These are phyloP conservation scores for Canariomyces notabilis DNA, from an alignment of 2,329 filamentous ascomycete species.

Conservation along the genomic window DNA sequence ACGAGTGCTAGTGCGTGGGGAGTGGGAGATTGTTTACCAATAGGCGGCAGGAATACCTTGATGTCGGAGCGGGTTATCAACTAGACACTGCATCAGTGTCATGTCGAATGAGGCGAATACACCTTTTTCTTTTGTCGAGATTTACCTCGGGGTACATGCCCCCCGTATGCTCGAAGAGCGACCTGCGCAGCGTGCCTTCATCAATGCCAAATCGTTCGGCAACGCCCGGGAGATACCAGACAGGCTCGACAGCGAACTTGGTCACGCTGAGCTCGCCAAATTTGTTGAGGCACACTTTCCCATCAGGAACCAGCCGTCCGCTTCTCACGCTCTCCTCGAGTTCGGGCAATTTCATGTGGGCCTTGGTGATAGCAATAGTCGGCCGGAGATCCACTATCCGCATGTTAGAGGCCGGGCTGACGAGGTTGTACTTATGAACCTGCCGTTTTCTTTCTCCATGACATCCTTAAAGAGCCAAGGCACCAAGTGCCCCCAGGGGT, in stretches of 20 bases:
- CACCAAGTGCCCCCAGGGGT: conserved; percentile 83
- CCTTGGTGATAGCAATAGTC: conserved; percentile 86
- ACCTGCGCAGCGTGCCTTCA: conserved; percentile 78
- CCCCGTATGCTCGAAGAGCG: conserved; percentile 90
- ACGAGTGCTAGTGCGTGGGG: not conserved
- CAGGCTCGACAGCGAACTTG: conserved; percentile 94
- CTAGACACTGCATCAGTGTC: conserved; percentile 30
- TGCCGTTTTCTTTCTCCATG: conserved; percentile 68
- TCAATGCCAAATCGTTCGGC: conserved; percentile 93
- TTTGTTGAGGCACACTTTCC: conserved; percentile 85
- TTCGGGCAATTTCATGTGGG: conserved; percentile 95
- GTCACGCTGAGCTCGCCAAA: conserved; percentile 85
- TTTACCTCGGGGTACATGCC: conserved; percentile 83
- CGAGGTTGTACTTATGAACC: conserved; percentile 13
- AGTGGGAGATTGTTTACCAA: conserved; percentile 48
- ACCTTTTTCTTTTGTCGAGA: not conserved
- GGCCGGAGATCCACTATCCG: conserved; percentile 71
- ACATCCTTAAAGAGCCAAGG: conserved; percentile 78
- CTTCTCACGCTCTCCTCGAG: conserved; percentile 80
- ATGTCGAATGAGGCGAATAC: not conserved
- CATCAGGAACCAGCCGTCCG: conserved; percentile 73
- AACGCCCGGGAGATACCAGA: conserved; percentile 81
- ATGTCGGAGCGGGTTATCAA: conserved; percentile 91
- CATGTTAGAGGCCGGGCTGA: conserved; percentile 11
- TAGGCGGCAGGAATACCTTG: conserved; percentile 92